Evolutionary conservation across 2,329 filamentous ascomycete genomes (phyloP).

Genomic region (Pyrenophora seminiperda): DNA sequence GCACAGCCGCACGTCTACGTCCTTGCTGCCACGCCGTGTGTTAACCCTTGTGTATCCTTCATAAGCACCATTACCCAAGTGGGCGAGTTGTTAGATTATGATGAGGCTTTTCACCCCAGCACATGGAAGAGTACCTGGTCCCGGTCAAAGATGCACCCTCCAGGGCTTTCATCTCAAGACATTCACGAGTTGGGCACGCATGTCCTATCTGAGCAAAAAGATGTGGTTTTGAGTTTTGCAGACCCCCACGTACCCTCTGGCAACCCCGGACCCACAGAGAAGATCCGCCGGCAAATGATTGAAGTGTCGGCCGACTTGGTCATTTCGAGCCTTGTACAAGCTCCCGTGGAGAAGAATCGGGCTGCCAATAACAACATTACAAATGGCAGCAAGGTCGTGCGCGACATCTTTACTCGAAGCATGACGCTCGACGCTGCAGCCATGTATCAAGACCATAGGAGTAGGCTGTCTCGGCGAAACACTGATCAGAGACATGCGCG

Average conservation of each 20-base stretch:
- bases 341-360: background rate
- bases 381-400: conserved; percentile 3
- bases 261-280: conserved; percentile 11
- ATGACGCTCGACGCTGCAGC: conserved; percentile 3
- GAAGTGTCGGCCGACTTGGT: conserved; percentile 12
- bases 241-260: conserved; percentile 12
- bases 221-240: conserved; percentile 3
- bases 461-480: conserved; percentile 3
- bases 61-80: conserved; percentile 12
- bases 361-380: background rate
- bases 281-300: conserved; percentile 9
- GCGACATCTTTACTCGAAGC: conserved; percentile 7
- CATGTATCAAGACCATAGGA: background rate
- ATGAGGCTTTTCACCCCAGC: conserved; percentile 11
- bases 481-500: conserved; percentile 7
- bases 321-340: conserved; percentile 6
- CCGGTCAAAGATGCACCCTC: conserved; percentile 16
- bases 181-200: conserved; percentile 9
- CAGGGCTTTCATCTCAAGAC: conserved; percentile 7
- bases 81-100: conserved; percentile 10
- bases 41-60: conserved; percentile 12
- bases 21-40: conserved; percentile 10
- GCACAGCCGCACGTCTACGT: conserved; percentile 16
- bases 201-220: background rate
- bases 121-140: conserved; percentile 12